phyloP scores from a whole-genome alignment of 768 basidiomycete genomes.

The Podaxis carcinomalis region DNA sequence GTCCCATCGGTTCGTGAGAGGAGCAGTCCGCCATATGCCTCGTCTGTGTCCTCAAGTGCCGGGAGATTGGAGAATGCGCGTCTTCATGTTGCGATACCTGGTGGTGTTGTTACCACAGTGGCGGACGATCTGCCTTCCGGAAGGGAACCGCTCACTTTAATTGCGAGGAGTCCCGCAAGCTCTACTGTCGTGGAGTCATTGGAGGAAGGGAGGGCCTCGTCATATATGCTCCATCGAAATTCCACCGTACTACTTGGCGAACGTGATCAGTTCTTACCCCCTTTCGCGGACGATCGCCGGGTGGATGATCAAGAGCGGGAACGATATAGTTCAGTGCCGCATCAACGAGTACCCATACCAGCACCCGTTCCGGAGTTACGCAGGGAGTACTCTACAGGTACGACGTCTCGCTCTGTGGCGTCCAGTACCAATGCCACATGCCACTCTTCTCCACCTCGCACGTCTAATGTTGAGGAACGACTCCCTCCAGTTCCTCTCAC shows the following conservation, averaged over 20 bases:
- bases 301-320: constrained; percentile 2
- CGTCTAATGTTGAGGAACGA: background rate
- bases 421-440: constrained; percentile 6
- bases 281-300: constrained; percentile 4
- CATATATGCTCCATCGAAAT: background rate
- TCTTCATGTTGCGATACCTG: background rate
- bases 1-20: background rate
- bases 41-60: background rate
- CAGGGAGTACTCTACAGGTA: constrained; percentile 5
- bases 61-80: background rate
- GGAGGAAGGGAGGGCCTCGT: constrained; percentile 5
- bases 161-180: constrained; percentile 3
- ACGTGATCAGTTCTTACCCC: background rate
- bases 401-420: background rate
- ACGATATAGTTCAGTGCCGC: background rate
- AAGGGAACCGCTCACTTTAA: background rate
- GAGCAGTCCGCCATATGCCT: background rate
- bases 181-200: constrained; percentile 7
- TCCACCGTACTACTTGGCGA: constrained; percentile 3
- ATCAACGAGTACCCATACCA: background rate
- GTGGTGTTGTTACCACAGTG: too few species aligned
- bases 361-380: constrained; percentile 4
- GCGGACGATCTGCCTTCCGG: too few species aligned
- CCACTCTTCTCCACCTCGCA: constrained; percentile 4
- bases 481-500: constrained; percentile 1